Evolutionary conservation across 2,329 filamentous ascomycete genomes (phyloP), one percentile per base, ranked within the genome.

Genomic region (Hypomyces perniciosus): DNA sequence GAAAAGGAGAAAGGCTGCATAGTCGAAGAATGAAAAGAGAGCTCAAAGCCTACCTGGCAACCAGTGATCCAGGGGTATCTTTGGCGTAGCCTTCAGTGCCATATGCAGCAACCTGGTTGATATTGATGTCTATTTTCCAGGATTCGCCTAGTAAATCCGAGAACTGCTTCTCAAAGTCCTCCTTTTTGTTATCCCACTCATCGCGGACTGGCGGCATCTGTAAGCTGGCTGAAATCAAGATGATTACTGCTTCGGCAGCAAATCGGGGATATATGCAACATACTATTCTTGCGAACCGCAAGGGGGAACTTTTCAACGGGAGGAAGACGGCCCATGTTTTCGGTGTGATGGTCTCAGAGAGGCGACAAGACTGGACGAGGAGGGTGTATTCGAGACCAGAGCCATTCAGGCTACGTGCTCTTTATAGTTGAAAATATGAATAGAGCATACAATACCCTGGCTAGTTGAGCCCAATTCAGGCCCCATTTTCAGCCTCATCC

Each of bases 291-390:
- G 62, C 76, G 74, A 40, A 74, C 59, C 31, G 70, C 72, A 55
- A 80, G 73, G 34, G 76, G 68, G 8, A 80, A 66, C 64, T 76
- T 80, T 55, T 72, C 76, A 41, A 68, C 70, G 6, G 75, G 73
- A 7, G 73, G 68, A 44, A 76, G 69, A 46, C 63, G 60, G 39
- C 55, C 33, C 62, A 65, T 65, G 20, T 9, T 57, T 48, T 28
- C 20, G 46, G 6, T 28, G 7, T 29, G n/a, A 6, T 13, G 6
- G n/a, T 5, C 28, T 46, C 40, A 38, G 40, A 38, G 40, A 6
- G 26, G 28, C 45, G 13, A n/a, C 28, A 20, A 4, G 28, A 40
- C n/a, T n/a, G 9, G 8, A 34, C 6, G 33, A 6, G 29, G 6
- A 34, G 13, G 6, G 20, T 20, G 20, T 20, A 20, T 20, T 20